Evolutionary conservation across 208 protist genomes (phyloP), one percentile per base, ranked within the genome.

Genomic region (Vickermania ingenoplastis): DNA sequence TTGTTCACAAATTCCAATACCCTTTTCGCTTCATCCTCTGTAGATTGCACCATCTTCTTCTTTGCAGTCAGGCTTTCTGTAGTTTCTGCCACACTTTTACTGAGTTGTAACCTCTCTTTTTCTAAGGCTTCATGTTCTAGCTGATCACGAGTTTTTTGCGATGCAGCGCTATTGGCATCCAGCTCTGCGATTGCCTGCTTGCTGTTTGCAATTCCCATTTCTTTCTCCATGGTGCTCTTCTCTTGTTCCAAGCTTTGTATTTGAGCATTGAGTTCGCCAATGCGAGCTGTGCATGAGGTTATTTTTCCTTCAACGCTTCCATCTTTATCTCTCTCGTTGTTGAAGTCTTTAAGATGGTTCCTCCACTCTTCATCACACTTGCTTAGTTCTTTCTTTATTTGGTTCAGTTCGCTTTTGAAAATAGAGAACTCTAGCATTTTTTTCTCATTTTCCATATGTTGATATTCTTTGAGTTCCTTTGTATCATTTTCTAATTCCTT

Each of bases 401-500:
- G 67, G 2, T 77, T 61, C n/a, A 94, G 29, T 63, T 94, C 82
- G 0, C 71, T 64, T 24, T 77, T 72, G 58, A 92, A 89, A 22
- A 98, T 95, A 49, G 75, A 81, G 63, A 97, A 97, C 70, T 99
- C 95, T 30, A 98, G 71, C 30, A 67, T 81, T 26, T 83, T 79
- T 29, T 94, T 88, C 53, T 97, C 73, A 2, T 77, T 71, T 28
- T 99, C 97, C 4, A 92, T 66, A 26, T 82, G 69, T 30, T 99
- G 79, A 69, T 96, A 98, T 55, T 89, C 61, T 28, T 86, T 79
- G 28, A 99, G 73, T 67, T 99, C 97, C 31, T 80, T 69, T 45
- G 95, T 91, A 63, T 99, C 98, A 11, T 57, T 57, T 41, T 99
- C 95, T 3, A 99, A 80, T 45, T 99, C 96, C 17, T 60, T 61